Conservation (phyloP, 495 filamentous ascomycete genomes). For the Staphylotrichum tortipilum region DNA sequence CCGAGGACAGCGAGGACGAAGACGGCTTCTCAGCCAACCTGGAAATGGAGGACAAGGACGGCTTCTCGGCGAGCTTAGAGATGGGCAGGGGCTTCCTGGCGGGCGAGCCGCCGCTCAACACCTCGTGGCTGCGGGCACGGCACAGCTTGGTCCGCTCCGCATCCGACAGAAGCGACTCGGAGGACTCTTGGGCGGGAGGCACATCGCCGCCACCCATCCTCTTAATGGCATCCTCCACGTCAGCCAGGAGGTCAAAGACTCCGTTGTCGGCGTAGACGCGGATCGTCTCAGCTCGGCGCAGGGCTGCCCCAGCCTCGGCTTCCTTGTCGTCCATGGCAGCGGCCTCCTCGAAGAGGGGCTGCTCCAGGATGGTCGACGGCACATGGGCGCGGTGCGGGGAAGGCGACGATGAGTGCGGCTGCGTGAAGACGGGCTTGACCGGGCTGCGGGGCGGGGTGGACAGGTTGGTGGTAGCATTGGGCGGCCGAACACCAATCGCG, state of each 20-base stretch:
- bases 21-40: constrained; percentile 19
- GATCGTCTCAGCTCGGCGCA: constrained; percentile 50
- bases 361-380: constrained; percentile 40
- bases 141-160: constrained; percentile 24
- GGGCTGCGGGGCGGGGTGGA: constrained; percentile 43
- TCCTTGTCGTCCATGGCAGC: constrained; percentile 15
- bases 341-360: constrained; percentile 33
- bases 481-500: constrained; percentile 31
- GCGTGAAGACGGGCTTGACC: constrained; percentile 26
- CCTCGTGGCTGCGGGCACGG: constrained; percentile 34
- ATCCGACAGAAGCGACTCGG: constrained; percentile 13
- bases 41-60: constrained; percentile 8
- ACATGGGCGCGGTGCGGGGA: constrained; percentile 40
- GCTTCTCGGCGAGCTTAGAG: constrained; percentile 18
- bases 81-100: constrained; percentile 13
- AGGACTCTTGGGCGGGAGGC: constrained; percentile 1
- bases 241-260: constrained; percentile 52
- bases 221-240: constrained; percentile 53
- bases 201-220: constrained; percentile 36
- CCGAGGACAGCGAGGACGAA: constrained; percentile 12
- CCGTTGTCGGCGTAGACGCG: constrained; percentile 58
- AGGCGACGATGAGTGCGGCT: constrained; percentile 24
- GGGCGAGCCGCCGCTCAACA: constrained; percentile 20
- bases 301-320: constrained; percentile 11
- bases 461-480: constrained; percentile 30